A percentile compares a stretch with the other conserved stretches of the same genome.
Conservation (phyloP, 768 basidiomycete genomes). For the Amanita fuliginea region DNA sequence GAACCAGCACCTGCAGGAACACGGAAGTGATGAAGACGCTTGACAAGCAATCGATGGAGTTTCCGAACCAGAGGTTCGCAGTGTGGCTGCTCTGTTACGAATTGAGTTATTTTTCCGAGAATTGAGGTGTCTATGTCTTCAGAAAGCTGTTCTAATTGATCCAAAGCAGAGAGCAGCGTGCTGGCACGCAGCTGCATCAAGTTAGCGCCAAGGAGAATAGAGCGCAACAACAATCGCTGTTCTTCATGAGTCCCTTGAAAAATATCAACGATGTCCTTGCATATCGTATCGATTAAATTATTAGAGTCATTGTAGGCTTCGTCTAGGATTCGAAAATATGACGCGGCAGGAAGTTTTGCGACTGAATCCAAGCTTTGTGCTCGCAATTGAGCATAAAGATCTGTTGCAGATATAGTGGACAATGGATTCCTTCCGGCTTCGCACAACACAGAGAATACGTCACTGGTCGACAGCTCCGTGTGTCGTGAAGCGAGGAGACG, state of each 20-base stretch:
- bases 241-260: background rate
- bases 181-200: background rate
- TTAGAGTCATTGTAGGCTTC: background rate
- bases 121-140: background rate
- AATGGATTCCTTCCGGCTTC: background rate
- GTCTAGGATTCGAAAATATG: conserved; percentile 1
- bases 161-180: background rate
- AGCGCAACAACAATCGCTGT: background rate
- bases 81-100: background rate
- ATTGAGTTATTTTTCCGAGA: background rate
- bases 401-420: background rate
- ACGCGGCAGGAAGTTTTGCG: background rate
- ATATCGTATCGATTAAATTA: background rate
- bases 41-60: conserved; percentile 20
- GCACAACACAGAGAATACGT: background rate
- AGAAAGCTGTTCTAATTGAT: background rate
- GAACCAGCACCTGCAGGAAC: conserved; percentile 17
- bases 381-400: background rate
- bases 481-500: background rate
- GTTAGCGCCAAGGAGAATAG: background rate
- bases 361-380: background rate
- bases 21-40: conserved; percentile 13
- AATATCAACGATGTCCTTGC: background rate
- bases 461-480: background rate
- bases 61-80: conserved; percentile 4